Evolutionary conservation across 345 rosid genomes (phyloP), one percentile per base, ranked within the genome.

Genomic region (Eucalyptus marginata): DNA sequence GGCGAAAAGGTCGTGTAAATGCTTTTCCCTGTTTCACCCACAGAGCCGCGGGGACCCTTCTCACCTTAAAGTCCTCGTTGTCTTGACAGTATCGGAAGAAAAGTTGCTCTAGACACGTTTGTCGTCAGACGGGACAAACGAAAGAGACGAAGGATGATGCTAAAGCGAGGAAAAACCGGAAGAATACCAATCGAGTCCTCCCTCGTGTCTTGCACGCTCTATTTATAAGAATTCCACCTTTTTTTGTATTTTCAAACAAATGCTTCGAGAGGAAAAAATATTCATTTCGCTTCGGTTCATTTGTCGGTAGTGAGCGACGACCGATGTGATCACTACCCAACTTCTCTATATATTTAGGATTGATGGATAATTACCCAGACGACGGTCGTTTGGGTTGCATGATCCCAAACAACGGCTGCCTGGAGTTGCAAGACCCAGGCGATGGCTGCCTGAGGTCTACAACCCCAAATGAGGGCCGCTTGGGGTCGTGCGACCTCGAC

Each of bases 401-500:
- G 58, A 52, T 2, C 25, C 58, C 25, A 20, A 52, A 52, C 10
- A 3, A 20, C 0, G 0, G 10, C 25, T 52, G 5, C 10, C 5
- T 20, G 25, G 25, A 52, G 4, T 18, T 52, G 58, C 25, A 52
- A 52, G 25, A 52, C 1, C 25, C 4, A 52, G 2, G 25, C 0
- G 25, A 20, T 52, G 25, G 58, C 1, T 0, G 5, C 58, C 2
- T 20, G 9, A 52, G 58, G 25, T 52, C 58, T 52, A 52, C 2
- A 0, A 52, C 10, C 58, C 25, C 24, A 52, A 18, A 20, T 52
- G 58, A 52, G 58, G 25, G 25, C 0, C 5, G 0, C 5, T 3
- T 52, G 10, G 10, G 58, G 25, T 20, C 58, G 0, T 52, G 4
- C 10, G 20, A 52, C 1, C 25, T 52, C 0, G 1, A 52, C 2